phyloP scores from a whole-genome alignment of 495 filamentous ascomycete species.

The Daldinia caldariorum region DNA sequence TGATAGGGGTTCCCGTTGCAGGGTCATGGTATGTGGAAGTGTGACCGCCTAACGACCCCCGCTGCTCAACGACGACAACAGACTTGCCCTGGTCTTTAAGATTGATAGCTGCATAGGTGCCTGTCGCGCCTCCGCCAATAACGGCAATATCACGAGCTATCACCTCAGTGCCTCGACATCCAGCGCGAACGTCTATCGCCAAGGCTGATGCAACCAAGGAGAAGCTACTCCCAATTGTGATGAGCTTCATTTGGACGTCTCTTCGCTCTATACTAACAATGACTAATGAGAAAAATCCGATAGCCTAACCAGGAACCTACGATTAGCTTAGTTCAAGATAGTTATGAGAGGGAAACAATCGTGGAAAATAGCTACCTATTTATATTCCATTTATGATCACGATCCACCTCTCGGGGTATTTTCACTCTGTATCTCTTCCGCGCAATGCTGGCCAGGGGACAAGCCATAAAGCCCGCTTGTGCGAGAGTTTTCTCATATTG shows the following conservation, averaged over 20 bases:
- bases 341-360: neutral
- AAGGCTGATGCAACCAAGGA: constrained; percentile 17
- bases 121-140: constrained; percentile 60
- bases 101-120: constrained; percentile 59
- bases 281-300: neutral
- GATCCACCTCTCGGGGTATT: too few relatives aligned
- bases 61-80: constrained; percentile 58
- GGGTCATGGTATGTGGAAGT: constrained; percentile 57
- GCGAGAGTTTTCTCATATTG: too few relatives aligned
- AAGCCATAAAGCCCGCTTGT: too few relatives aligned
- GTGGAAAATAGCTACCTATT: neutral
- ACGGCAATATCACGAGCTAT: constrained; percentile 54
- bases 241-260: constrained; percentile 11
- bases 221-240: constrained; percentile 9
- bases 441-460: neutral
- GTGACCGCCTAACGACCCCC: constrained; percentile 56
- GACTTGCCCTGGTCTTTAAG: constrained; percentile 55
- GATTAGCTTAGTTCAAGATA: constrained; percentile 16
- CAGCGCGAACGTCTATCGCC: constrained; percentile 3
- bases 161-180: constrained; percentile 24
- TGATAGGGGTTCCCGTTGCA: constrained; percentile 50
- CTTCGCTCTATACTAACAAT: constrained; percentile 9
- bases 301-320: neutral
- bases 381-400: neutral
- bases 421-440: neutral